These are phyloP conservation scores for Polyporus tsugae DNA, from an alignment of 1,284 basidiomycete genomes.

Conservation along the genomic window DNA sequence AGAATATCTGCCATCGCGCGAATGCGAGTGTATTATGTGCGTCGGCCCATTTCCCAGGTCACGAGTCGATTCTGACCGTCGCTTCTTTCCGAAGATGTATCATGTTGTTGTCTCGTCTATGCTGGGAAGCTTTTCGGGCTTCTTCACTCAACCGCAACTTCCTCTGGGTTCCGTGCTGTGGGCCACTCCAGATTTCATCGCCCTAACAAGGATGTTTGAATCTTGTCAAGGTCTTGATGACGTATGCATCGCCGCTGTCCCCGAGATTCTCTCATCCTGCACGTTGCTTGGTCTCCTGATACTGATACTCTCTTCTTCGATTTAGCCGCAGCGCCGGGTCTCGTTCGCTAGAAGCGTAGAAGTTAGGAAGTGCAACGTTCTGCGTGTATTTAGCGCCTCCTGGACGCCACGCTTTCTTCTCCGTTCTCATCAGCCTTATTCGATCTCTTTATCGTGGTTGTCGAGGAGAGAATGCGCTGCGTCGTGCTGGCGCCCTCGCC, in stretches of 20 bases:
- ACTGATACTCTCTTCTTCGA: background rate
- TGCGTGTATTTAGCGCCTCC: background rate
- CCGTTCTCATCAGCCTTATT: background rate
- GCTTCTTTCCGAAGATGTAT: background rate
- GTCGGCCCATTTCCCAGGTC: too few relatives aligned
- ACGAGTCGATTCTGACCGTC: background rate
- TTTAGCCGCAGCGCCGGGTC: background rate
- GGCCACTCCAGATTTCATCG: background rate
- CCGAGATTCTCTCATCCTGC: background rate
- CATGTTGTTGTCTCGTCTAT: background rate
- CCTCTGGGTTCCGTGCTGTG: background rate
- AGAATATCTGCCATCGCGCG: background rate
- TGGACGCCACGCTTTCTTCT: background rate
- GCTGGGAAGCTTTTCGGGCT: background rate
- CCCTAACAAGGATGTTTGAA: background rate
- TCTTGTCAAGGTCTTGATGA: background rate
- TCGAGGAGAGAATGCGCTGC: background rate
- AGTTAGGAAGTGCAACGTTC: background rate
- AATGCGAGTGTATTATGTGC: constrained; percentile 2
- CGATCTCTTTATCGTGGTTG: background rate
- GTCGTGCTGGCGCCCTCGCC: background rate
- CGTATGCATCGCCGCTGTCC: background rate
- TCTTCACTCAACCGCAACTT: background rate
- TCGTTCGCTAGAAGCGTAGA: background rate
- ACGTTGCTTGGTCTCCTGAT: background rate